Evolutionary conservation across 1,284 basidiomycete species (phyloP), one percentile per base, ranked within the genome.

Genomic region (Ceratobasidium papillatum): DNA sequence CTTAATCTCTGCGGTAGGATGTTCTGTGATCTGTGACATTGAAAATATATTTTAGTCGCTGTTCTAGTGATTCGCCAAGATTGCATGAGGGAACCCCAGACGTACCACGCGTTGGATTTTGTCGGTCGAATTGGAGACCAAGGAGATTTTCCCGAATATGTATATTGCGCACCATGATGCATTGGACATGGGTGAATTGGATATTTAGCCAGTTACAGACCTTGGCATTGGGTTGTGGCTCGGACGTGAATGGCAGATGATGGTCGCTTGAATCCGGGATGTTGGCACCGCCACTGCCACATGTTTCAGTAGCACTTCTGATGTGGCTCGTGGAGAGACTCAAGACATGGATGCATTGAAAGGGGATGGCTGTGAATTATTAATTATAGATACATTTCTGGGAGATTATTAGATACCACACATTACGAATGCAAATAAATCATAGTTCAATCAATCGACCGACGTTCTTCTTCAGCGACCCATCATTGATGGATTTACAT

Each of bases 141-240:
- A 19, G 2, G 66, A 22, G 22, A 17, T 43, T 1, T 17, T 4
- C 19, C 41, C 54, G 3, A 52, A 47, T 17, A 12, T 22, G 25
- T 58, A 58, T 27, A 69, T 27, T 2, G 38, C 66, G 43, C 52
- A 69, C 52, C 66, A 69, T 30, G 52, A 22, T 9, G 19, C 11
- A 14, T 34, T 27, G 27, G 52, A 41, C 66, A 69, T 69, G 5
- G 25, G 25, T 8, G 2, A 19, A 22, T 27, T 5, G 7, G 22
- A 30, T 3, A 12, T 2, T 19, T 2, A 19, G 25, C 22, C 7
- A 30, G 38, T 8, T 34, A 12, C 12, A 25, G 43, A 27, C 25
- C 12, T 27, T 30, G 7, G 19, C 30, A 30, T 32, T 32, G 19
- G 2, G 27, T 14, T 3, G 12, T 34, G 12, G 27, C 52, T 14